Base-by-base conservation (phyloP, 345 rosid genomes). In the Raphanus sativus region DNA sequence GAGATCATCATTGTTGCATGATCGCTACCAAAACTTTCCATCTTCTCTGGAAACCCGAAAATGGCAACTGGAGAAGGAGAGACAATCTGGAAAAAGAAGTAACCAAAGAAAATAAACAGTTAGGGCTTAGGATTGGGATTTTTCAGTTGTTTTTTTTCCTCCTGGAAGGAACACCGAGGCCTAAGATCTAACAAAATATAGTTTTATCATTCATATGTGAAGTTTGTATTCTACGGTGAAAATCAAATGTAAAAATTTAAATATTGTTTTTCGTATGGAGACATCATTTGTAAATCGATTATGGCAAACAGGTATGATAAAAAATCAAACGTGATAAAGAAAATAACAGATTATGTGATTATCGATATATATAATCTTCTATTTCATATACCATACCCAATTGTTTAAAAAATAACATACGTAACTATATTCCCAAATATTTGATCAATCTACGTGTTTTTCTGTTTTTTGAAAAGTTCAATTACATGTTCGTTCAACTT, bases 51-150 rank as follows among this genome's bases (percentile, higher is more conserved):
- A 56, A 24, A 58, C 45, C 8, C 32, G 36, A 11, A 1, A 29
- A 34, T 63, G 21, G 75, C 21, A 34, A 3, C 21, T 21, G 26
- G 33, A 63, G 60, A 58, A 21, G 9, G 38, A 65, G 32, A 30
- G 10, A 30, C 21, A 1, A 54, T 54, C 80, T 77, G 62, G 2
- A 66, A 66, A 12, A 69, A 13, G 1, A 68, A 65, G 30, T 8
- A 12, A 42, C 30, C 24, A 48, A 75, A 76, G 11, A 69, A 8
- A 26, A 77, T 9, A 63, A n/a, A 30, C 6, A 38, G n/a, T 48
- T 36, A 52, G 25, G 68, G 67, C 28, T 52, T 42, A 4, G 8
- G 11, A 29, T 32, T 64, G 36, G 55, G 33, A 6, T 52, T 52
- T 45, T 52, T 16, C 21, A 50, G n/a, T 52, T 52, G 10, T 6